These are phyloP conservation scores for Prosopis cineraria DNA, from an alignment of 306 rosid species.

Conservation along the genomic window DNA sequence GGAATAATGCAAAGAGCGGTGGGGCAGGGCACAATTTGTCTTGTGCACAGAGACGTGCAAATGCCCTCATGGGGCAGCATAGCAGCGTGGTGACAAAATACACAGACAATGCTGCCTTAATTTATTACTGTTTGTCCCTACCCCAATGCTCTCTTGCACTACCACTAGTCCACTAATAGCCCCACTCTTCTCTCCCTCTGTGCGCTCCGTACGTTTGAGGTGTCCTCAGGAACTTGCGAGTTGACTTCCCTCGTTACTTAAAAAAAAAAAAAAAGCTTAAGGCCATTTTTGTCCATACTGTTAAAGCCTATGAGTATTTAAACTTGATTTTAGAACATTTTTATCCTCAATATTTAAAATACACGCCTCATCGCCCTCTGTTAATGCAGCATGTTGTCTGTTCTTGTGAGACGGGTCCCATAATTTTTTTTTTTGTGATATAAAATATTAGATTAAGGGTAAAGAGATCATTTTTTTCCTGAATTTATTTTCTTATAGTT, in stretches of 20 bases:
- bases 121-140: constrained; percentile 44
- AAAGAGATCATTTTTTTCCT: too few species aligned
- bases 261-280: constrained; percentile 2
- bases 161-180: background rate
- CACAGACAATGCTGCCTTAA: constrained; percentile 38
- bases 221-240: constrained; percentile 29
- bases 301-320: too few species aligned
- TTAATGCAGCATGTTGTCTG: too few species aligned
- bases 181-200: background rate
- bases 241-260: constrained; percentile 11
- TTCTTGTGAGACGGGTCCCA: too few species aligned
- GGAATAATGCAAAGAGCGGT: constrained; percentile 5
- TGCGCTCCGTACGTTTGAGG: constrained; percentile 26
- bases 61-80: background rate
- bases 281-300: too few species aligned
- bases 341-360: too few species aligned
- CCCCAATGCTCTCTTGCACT: constrained; percentile 15
- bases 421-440: too few species aligned
- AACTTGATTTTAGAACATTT: too few species aligned
- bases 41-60: background rate
- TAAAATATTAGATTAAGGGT: too few species aligned
- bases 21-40: background rate
- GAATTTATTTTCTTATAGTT: too few species aligned
- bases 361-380: too few species aligned
- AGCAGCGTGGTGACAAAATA: constrained; percentile 51